These are phyloP conservation scores for Diplodia intermedia DNA, from an alignment of 2,329 filamentous ascomycete genomes.

Conservation along the genomic window DNA sequence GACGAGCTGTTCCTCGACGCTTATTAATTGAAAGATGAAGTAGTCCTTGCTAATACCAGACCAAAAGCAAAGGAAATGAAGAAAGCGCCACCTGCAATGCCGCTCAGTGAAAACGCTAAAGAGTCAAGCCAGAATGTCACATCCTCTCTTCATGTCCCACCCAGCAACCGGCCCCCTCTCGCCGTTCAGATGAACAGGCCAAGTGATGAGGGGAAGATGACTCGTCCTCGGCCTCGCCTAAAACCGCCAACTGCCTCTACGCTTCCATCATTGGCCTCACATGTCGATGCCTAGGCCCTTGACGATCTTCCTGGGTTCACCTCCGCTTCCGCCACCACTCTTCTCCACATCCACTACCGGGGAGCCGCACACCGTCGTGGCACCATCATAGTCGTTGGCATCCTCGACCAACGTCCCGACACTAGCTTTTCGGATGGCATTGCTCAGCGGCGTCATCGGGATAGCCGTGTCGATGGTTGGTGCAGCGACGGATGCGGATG, in stretches of 20 bases:
- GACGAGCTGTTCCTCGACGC: no score
- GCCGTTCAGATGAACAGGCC: no score
- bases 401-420: neutral
- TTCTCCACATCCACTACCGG: neutral
- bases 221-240: no score
- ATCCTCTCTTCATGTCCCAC: neutral
- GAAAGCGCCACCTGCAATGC: no score
- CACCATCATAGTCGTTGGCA: neutral
- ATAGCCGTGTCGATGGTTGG: slow-evolving; percentile 16
- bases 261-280: no score
- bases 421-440: slow-evolving; percentile 23
- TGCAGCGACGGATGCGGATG: neutral
- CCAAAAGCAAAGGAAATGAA: no score
- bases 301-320: no score
- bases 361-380: neutral
- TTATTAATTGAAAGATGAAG: no score
- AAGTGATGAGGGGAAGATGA: neutral
- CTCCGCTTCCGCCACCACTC: neutral
- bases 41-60: no score
- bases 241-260: neutral
- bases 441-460: slow-evolving; percentile 19
- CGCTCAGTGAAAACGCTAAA: no score
- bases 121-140: no score
- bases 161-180: neutral
- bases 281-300: slow-evolving; percentile 4